Evolutionary conservation across 148 eudicot species (phyloP).

Genomic region (Chenopodium quinoa): DNA sequence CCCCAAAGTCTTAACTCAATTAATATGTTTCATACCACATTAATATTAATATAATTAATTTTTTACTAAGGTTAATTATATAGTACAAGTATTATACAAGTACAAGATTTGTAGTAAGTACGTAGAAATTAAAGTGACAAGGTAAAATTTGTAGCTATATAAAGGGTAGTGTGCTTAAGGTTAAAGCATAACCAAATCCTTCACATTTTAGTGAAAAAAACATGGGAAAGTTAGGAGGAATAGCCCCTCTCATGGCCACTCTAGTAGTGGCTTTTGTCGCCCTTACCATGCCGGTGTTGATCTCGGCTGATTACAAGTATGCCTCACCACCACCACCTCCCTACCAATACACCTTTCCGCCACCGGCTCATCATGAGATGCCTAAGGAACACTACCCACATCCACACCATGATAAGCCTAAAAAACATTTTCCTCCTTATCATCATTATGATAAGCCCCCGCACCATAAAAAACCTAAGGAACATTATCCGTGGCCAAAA

Average conservation of each 20-base stretch:
- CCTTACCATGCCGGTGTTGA: slow-evolving; percentile 33
- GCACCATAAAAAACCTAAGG: slow-evolving; percentile 18
- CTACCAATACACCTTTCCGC: background rate
- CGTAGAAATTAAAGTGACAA: background rate
- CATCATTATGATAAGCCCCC: slow-evolving; percentile 1
- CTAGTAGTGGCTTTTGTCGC: slow-evolving; percentile 40
- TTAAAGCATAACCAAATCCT: slow-evolving; percentile 7
- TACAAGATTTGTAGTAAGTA: background rate
- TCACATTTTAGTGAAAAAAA: slow-evolving; percentile 6
- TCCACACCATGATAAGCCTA: slow-evolving; percentile 14
- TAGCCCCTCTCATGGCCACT: slow-evolving; percentile 40
- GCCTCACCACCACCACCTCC: slow-evolving; percentile 38
- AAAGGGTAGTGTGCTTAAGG: slow-evolving; percentile 9
- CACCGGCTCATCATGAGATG: slow-evolving; percentile 4
- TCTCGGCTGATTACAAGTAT: slow-evolving; percentile 41
- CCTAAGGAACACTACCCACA: slow-evolving; percentile 20
- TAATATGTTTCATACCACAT: background rate
- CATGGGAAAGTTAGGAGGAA: slow-evolving; percentile 25
- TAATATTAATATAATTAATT: background rate
- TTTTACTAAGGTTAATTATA: background rate
- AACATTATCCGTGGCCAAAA: slow-evolving; percentile 20
- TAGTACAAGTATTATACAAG: background rate
- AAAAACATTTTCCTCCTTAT: slow-evolving; percentile 14
- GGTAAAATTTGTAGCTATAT: slow-evolving; percentile 21
- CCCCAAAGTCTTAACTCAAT: background rate